These are phyloP conservation scores for Sordaria brevicollis DNA, from an alignment of 495 filamentous ascomycete species.

Conservation along the genomic window DNA sequence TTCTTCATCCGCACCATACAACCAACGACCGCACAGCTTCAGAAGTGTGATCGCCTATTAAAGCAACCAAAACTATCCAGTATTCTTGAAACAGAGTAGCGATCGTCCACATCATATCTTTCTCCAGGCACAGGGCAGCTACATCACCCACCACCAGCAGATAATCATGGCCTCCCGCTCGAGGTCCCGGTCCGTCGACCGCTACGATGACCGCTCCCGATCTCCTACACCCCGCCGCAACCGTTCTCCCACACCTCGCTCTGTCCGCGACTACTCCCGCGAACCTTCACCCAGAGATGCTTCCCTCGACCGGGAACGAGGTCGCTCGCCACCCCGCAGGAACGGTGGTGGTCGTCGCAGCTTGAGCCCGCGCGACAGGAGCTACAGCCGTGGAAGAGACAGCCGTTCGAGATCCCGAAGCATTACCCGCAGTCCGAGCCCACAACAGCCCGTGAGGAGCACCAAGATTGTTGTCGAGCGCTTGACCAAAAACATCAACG, in stretches of 20 bases:
- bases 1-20: background rate
- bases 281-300: conserved; percentile 6
- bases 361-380: conserved; percentile 10
- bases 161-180: conserved; percentile 10
- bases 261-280: conserved; percentile 4
- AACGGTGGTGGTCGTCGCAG: conserved; percentile 14
- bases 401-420: conserved; percentile 22
- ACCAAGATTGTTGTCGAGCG: conserved; percentile 85
- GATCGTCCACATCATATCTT: background rate
- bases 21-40: background rate
- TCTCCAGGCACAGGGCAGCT: background rate
- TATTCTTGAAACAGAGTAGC: background rate
- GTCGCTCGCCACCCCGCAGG: conserved; percentile 19
- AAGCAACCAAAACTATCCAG: background rate
- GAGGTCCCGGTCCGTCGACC: conserved; percentile 4
- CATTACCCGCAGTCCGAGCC: conserved; percentile 19
- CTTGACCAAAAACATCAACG: conserved; percentile 89
- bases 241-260: conserved; percentile 8
- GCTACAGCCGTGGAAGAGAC: conserved; percentile 17
- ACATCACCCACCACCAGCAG: background rate
- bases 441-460: conserved; percentile 7
- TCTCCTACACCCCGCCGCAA: background rate
- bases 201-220: conserved; percentile 1
- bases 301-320: conserved; percentile 5
- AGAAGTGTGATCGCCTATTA: background rate